A percentile compares a stretch with the other conserved stretches of the same genome.
Conservation (phyloP, 2,329 filamentous ascomycete species). For the Neopestalotiopsis sp. region DNA sequence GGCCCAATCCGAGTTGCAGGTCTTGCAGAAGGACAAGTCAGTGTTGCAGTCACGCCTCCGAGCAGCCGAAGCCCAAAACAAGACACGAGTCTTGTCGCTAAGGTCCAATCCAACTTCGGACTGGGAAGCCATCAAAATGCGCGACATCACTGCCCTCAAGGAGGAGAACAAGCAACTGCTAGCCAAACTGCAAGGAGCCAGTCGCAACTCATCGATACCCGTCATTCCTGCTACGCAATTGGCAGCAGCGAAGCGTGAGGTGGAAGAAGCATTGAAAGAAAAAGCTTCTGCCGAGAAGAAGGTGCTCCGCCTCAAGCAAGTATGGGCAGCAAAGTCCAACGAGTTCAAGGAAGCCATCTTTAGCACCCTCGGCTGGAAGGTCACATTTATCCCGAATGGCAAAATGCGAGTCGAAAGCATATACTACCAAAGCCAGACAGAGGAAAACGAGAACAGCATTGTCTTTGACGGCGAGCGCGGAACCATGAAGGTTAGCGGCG, state of each 20-base stretch:
- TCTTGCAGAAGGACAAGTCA: constrained; percentile 71
- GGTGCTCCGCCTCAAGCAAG: constrained; percentile 84
- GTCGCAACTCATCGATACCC: constrained; percentile 50
- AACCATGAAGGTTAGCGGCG: constrained; percentile 97
- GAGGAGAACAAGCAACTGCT: constrained; percentile 86
- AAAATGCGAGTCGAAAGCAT: constrained; percentile 90
- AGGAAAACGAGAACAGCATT: constrained; percentile 74
- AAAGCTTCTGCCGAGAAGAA: constrained; percentile 80
- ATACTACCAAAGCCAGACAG: constrained; percentile 73
- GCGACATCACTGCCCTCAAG: constrained; percentile 77
- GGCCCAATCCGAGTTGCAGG: constrained; percentile 77
- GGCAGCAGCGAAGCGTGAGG: constrained; percentile 74
- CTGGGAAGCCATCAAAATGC: constrained; percentile 81
- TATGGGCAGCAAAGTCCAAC: constrained; percentile 87
- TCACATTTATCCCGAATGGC: constrained; percentile 96
- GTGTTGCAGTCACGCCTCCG: constrained; percentile 78
- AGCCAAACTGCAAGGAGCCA: constrained; percentile 65
- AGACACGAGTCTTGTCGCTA: constrained; percentile 83
- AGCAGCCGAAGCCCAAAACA: constrained; percentile 66
- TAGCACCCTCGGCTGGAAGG: constrained; percentile 88
- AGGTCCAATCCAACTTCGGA: constrained; percentile 92
- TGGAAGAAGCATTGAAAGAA: constrained; percentile 72
- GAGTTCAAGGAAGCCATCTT: constrained; percentile 97
- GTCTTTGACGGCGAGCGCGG: constrained; percentile 93
- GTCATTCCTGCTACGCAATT: constrained; percentile 80